phyloP scores from a whole-genome alignment of 176 grass and related monocot species.

The Hordeum marinum region DNA sequence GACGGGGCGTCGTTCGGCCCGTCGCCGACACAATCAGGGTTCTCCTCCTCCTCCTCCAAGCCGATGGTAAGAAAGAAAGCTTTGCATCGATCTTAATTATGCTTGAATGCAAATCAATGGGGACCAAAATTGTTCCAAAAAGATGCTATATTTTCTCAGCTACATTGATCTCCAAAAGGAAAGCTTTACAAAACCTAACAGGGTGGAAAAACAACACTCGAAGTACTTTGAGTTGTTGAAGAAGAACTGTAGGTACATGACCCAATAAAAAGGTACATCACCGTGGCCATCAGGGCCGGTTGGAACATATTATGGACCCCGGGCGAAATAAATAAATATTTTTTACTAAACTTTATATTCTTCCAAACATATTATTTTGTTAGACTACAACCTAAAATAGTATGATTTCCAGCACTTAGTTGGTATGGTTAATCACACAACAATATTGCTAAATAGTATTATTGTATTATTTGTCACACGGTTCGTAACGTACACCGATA shows the following conservation, averaged over 20 bases:
- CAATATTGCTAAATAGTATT: too few relatives aligned
- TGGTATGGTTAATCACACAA: too few relatives aligned
- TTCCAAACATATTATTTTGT: too few relatives aligned
- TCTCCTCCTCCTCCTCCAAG: conserved; percentile 37
- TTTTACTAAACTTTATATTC: too few relatives aligned
- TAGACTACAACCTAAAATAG: too few relatives aligned
- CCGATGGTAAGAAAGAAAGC: conserved; percentile 29
- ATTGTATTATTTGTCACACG: too few relatives aligned
- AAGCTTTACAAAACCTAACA: not conserved
- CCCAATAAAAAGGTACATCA: not conserved
- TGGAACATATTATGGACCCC: too few relatives aligned
- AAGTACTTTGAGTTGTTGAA: not conserved
- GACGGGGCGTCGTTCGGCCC: not conserved
- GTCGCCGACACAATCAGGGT: conserved; percentile 10
- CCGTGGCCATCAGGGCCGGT: not conserved
- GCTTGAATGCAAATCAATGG: not conserved
- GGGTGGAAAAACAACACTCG: not conserved
- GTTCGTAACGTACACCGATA: too few relatives aligned
- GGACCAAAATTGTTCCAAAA: not conserved
- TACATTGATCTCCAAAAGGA: not conserved
- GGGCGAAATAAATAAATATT: too few relatives aligned
- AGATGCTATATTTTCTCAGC: not conserved
- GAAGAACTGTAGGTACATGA: too few relatives aligned
- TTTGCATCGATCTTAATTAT: not conserved
- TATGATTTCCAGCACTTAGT: too few relatives aligned